Base-by-base conservation (phyloP, 768 basidiomycete genomes). In the Lanmaoa rubissima region DNA sequence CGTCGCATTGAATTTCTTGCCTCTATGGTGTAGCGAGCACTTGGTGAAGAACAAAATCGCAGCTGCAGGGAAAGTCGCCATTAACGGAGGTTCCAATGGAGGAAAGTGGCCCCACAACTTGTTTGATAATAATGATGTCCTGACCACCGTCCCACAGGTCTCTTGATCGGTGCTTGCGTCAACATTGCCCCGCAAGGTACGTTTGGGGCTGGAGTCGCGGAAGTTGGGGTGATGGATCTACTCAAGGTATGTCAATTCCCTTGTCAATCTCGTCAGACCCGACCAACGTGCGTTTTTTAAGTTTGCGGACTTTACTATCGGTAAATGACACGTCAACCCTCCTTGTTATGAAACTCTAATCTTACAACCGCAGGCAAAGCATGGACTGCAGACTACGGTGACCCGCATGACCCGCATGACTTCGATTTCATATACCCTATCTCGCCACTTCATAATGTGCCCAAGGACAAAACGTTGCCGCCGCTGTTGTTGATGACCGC, bases 391-490 rank as follows among this genome's bases (percentile, higher is more conserved):
- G 92, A 93, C 70, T 93, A 87, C 55, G 91, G 91, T 17, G 74
- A 88, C 65, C 86, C 91, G 3, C 83, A 88, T 63, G 77, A 85
- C 55, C 78, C 90, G 4, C 75, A 84, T 13, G 90, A 90, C 61
- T 94, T 94, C 64, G 92, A 94, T 74, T 92, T 89, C 74, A 90
- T 92, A 61, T 78, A 83, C 67, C 86, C 85, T 2, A 80, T 89
- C 56, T 93, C 91, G 11, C 91, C 92, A 0, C 64, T 94, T 31
- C 91, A 94, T 69, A 93, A 88, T 61, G 77, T 93, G n/a, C 79
- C 85, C 41, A 75, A 74, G 45, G 74, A 81, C 62, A 83, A 77
- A 68, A 71, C 76, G 6, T 74, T 89, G 43, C 92, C 92, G 1
- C 83, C 92, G 0, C 76, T 78, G n/a, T 67, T 93, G 55, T 76